These are phyloP conservation scores for Candida takata DNA, from an alignment of 805 yeast genomes.

Conservation along the genomic window DNA sequence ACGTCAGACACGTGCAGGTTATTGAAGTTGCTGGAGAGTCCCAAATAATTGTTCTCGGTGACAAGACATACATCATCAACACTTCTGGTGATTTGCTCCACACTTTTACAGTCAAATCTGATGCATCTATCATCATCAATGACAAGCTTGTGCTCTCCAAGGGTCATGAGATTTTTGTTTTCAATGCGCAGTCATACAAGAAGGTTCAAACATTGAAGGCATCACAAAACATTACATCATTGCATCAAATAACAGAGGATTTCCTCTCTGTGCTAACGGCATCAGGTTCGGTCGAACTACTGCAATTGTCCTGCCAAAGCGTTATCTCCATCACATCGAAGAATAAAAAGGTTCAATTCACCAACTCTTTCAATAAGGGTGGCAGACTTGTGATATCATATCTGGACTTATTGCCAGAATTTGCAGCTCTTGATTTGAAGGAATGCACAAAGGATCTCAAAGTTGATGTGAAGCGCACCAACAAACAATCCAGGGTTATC, in stretches of 20 bases:
- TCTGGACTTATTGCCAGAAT: conserved; percentile 34
- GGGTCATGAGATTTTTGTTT: background rate
- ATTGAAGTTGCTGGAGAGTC: background rate
- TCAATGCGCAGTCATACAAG: background rate
- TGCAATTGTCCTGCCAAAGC: conserved; percentile 1
- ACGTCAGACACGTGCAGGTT: conserved; percentile 2
- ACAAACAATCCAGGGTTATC: conserved; percentile 1
- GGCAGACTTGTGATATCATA: conserved; percentile 27
- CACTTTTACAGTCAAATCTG: conserved; percentile 1
- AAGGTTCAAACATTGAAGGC: background rate
- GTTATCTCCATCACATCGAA: conserved; percentile 11
- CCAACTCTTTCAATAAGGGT: conserved; percentile 18
- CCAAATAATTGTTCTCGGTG: background rate
- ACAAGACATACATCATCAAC: conserved; percentile 1
- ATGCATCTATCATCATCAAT: conserved; percentile 4
- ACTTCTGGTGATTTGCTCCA: background rate
- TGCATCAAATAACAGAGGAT: conserved; percentile 1
- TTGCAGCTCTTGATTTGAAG: conserved; percentile 22
- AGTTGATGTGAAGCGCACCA: conserved; percentile 21
- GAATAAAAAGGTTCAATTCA: conserved; percentile 22
- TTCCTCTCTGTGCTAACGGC: conserved; percentile 23
- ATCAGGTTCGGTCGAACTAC: conserved; percentile 25
- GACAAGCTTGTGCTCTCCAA: conserved; percentile 1
- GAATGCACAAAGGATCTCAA: conserved; percentile 16
- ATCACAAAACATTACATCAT: background rate